These are phyloP conservation scores for Coemansia umbellata DNA, from an alignment of 192 early-diverging fungal species.

Conservation along the genomic window DNA sequence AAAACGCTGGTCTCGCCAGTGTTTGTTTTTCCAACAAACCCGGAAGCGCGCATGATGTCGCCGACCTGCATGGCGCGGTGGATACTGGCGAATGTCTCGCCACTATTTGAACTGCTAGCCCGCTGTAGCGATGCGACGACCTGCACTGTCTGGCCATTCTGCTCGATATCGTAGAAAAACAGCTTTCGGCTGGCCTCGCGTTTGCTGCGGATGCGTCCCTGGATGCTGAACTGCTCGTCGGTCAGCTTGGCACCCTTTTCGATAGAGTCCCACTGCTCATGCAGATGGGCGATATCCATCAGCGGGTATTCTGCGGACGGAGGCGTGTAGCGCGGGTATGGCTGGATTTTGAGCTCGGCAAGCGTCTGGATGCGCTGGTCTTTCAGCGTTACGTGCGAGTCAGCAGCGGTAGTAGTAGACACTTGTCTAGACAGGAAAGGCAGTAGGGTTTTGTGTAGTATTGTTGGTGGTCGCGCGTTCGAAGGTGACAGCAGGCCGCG, in stretches of 20 bases:
- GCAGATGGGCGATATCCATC: constrained; percentile 5
- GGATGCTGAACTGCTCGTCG: constrained; percentile 29
- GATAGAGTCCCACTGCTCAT: constrained; percentile 23
- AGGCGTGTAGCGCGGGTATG: constrained; percentile 37
- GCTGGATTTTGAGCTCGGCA: constrained; percentile 14
- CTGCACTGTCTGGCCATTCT: constrained; percentile 60
- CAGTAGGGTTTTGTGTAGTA: background rate
- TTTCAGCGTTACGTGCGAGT: constrained; percentile 7
- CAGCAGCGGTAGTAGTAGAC: background rate
- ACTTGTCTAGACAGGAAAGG: background rate
- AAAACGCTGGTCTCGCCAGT: constrained; percentile 68
- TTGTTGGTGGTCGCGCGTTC: background rate
- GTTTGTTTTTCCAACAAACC: constrained; percentile 65
- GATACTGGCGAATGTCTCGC: constrained; percentile 41
- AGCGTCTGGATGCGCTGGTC: constrained; percentile 22
- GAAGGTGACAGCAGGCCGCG: background rate
- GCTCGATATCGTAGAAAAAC: constrained; percentile 67
- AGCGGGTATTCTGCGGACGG: constrained; percentile 21
- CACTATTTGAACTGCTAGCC: constrained; percentile 23
- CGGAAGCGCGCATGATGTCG: constrained; percentile 62
- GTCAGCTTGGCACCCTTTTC: constrained; percentile 30
- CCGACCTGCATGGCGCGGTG: constrained; percentile 56
- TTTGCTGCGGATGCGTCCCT: constrained; percentile 63
- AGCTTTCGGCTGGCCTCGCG: constrained; percentile 71
- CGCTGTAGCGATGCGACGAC: constrained; percentile 57